Evolutionary conservation across 2,329 filamentous ascomycete genomes (phyloP).

Genomic region (Fusarium torreyae): DNA sequence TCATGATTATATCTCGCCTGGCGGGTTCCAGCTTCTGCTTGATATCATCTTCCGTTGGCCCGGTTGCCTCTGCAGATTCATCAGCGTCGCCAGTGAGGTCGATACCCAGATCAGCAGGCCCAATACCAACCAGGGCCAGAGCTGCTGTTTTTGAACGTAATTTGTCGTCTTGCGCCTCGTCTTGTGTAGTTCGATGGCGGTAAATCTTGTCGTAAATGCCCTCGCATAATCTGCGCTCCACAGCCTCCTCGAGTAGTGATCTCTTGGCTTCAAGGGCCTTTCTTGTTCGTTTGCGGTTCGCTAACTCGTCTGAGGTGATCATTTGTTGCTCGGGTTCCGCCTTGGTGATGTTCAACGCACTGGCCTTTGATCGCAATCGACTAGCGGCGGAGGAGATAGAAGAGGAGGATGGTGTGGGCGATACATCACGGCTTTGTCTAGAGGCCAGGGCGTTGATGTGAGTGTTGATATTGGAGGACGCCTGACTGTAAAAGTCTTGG

Average conservation of each 20-base stretch:
- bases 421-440: slow-evolving; percentile 78
- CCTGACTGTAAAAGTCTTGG: slow-evolving; percentile 91
- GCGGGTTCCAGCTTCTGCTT: slow-evolving; percentile 80
- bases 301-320: slow-evolving; percentile 89
- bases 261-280: slow-evolving; percentile 85
- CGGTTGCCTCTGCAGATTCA: slow-evolving; percentile 69
- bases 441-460: slow-evolving; percentile 87
- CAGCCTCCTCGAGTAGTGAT: slow-evolving; percentile 85
- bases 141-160: slow-evolving; percentile 94
- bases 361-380: slow-evolving; percentile 69
- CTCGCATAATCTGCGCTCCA: slow-evolving; percentile 89
- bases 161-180: slow-evolving; percentile 95
- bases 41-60: slow-evolving; percentile 77
- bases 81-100: slow-evolving; percentile 74
- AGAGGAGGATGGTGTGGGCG: slow-evolving; percentile 68
- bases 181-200: slow-evolving; percentile 90
- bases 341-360: slow-evolving; percentile 66
- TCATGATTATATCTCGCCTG: slow-evolving; percentile 77
- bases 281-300: slow-evolving; percentile 82
- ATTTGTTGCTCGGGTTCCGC: slow-evolving; percentile 79
- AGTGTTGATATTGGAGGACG: slow-evolving; percentile 85
- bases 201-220: slow-evolving; percentile 90
- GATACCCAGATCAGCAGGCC: slow-evolving; percentile 85
- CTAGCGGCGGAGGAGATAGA: slow-evolving; percentile 71
- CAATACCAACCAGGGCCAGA: slow-evolving; percentile 90